Evolutionary conservation across 2,329 filamentous ascomycete genomes (phyloP).

Genomic region (Pseudogymnoascus sp.): DNA sequence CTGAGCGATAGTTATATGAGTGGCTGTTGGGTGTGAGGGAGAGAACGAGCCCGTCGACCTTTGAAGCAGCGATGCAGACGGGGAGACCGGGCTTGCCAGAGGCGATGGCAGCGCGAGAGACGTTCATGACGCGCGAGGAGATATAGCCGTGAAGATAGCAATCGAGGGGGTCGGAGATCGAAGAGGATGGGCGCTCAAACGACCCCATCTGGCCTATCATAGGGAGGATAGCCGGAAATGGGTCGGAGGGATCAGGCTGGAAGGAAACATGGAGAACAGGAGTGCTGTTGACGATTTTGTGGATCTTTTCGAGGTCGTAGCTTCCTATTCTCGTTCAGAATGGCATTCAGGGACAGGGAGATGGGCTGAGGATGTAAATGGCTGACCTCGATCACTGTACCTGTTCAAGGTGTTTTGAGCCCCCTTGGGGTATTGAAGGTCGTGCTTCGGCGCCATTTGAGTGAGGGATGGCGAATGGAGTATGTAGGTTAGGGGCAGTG

Average conservation of each 20-base stretch:
- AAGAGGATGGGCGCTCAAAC: conserved; percentile 55
- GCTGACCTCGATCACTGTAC: conserved; percentile 23
- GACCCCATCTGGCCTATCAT: conserved; percentile 83
- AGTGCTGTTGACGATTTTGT: conserved; percentile 67
- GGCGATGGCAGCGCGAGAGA: conserved; percentile 34
- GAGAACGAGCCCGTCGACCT: conserved; percentile 74
- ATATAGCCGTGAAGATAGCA: conserved; percentile 83
- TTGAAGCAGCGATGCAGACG: conserved; percentile 64
- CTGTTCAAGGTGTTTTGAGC: conserved; percentile 25
- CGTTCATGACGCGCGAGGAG: conserved; percentile 68
- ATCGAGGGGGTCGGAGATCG: conserved; percentile 59
- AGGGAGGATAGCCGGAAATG: conserved; percentile 71
- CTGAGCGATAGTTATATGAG: conserved; percentile 79
- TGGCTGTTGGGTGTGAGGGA: conserved; percentile 74
- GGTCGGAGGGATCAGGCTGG: conserved; percentile 49
- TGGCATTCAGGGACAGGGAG: conserved; percentile 10
- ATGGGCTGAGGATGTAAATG: background rate
- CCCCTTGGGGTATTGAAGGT: conserved; percentile 23
- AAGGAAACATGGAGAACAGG: conserved; percentile 78
- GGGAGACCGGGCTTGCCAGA: conserved; percentile 49
- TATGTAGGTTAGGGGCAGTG: background rate
- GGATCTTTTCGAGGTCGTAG: conserved; percentile 68
- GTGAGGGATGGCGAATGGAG: background rate
- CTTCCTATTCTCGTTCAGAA: conserved; percentile 43
- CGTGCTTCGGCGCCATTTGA: conserved; percentile 14